Evolutionary conservation across 306 rosid species (phyloP).

Genomic region (Prunus armeniaca): DNA sequence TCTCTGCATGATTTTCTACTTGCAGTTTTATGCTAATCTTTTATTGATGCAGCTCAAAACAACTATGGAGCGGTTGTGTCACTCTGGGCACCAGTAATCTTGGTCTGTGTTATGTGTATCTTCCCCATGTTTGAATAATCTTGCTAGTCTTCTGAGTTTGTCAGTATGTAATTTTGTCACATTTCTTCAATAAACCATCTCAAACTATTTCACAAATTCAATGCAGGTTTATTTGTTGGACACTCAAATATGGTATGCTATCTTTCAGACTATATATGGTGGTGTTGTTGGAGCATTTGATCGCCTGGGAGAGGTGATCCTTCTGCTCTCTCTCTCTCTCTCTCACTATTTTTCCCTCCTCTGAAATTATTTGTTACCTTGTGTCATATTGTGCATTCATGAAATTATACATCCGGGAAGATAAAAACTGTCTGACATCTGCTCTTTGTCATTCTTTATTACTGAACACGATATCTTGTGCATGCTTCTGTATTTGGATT

Average conservation of each 20-base stretch:
- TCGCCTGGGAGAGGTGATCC: conserved; percentile 90
- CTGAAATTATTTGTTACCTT: background rate
- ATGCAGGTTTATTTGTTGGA: conserved; percentile 95
- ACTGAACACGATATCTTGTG: background rate
- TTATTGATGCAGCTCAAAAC: conserved; percentile 53
- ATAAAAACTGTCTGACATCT: background rate
- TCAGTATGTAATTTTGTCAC: conserved; percentile 3
- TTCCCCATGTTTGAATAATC: conserved; percentile 20
- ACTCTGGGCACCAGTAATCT: conserved; percentile 78
- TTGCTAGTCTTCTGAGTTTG: conserved; percentile 20
- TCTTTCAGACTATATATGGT: conserved; percentile 77
- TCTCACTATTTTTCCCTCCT: background rate
- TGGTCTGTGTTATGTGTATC: conserved; percentile 52
- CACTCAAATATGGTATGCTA: conserved; percentile 93
- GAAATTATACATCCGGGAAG: background rate
- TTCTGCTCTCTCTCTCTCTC: conserved; percentile 4
- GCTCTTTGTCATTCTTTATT: background rate
- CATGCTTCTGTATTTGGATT: conserved; percentile 1
- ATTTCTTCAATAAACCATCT: conserved; percentile 24
- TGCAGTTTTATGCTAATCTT: conserved; percentile 28
- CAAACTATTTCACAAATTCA: conserved; percentile 19
- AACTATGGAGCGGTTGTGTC: conserved; percentile 76
- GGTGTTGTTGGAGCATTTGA: conserved; percentile 94
- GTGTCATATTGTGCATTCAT: conserved; percentile 4
- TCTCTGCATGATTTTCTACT: conserved; percentile 14